Percentiles rank a stretch among this genome's conserved stretches.
These are phyloP conservation scores for Phytophthora hibernalis DNA, from an alignment of 352 stramenopile genomes.

Conservation along the genomic window DNA sequence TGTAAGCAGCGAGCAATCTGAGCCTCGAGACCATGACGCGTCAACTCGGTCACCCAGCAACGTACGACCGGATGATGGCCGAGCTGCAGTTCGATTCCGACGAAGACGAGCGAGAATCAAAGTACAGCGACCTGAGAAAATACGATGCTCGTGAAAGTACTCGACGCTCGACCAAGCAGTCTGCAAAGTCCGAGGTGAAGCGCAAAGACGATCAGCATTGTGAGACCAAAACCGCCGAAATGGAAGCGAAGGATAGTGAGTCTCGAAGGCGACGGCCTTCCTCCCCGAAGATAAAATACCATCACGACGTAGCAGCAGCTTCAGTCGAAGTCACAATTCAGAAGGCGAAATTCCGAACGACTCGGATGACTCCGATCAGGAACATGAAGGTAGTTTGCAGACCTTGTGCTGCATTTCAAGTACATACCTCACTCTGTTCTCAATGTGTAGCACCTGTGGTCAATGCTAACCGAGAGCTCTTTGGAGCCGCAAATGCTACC, in stretches of 20 bases:
- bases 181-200: constrained; percentile 1
- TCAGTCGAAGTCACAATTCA: constrained; percentile 22
- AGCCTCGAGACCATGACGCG: constrained; percentile 5
- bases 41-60: constrained; percentile 12
- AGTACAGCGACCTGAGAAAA: constrained; percentile 4
- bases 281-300: constrained; percentile 12
- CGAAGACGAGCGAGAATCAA: constrained; percentile 22
- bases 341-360: constrained; percentile 17
- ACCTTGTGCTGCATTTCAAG: not conserved
- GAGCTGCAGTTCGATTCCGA: constrained; percentile 37
- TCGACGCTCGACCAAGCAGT: not conserved
- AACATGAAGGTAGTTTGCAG: constrained; percentile 18
- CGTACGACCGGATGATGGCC: constrained; percentile 43
- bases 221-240: constrained; percentile 5
- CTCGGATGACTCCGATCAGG: constrained; percentile 25
- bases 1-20: constrained; percentile 1
- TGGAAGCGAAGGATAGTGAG: constrained; percentile 11
- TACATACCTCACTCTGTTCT: constrained; percentile 1
- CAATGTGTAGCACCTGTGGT: constrained; percentile 22
- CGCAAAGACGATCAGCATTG: constrained; percentile 2
- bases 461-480: constrained; percentile 21
- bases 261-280: constrained; percentile 4
- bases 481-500: constrained; percentile 4
- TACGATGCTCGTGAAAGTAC: constrained; percentile 5
- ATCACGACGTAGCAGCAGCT: constrained; percentile 22